These are phyloP conservation scores for Tulasnella sp. DNA, from an alignment of 768 basidiomycete genomes.

Conservation along the genomic window DNA sequence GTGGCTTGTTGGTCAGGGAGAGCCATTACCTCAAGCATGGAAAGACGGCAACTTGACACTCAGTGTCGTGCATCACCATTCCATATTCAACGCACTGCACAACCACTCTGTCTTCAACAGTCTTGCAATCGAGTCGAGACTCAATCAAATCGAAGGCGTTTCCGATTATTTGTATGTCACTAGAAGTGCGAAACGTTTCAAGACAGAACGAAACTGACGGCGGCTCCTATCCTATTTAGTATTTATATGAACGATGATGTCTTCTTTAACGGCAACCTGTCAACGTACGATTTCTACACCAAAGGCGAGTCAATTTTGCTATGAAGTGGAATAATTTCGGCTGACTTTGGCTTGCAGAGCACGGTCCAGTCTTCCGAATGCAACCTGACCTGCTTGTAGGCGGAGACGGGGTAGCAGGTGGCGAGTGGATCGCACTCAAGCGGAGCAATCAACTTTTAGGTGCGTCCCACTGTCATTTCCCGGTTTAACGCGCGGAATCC, in stretches of 20 bases:
- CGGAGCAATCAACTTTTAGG: slow-evolving; percentile 9
- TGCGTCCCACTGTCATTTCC: not conserved
- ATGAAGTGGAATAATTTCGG: not conserved
- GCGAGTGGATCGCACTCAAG: slow-evolving; percentile 18
- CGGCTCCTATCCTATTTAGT: not conserved
- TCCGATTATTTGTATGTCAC: slow-evolving; percentile 31
- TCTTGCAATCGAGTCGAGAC: slow-evolving; percentile 34
- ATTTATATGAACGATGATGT: slow-evolving; percentile 36
- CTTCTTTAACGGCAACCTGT: slow-evolving; percentile 30
- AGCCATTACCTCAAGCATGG: not conserved
- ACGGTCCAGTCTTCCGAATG: slow-evolving; percentile 35
- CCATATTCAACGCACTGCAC: slow-evolving; percentile 26
- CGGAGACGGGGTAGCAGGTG: not conserved
- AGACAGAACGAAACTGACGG: not conserved
- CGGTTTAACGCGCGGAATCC: not conserved
- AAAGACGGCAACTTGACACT: slow-evolving; percentile 1
- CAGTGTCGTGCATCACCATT: not conserved
- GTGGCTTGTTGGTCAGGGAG: slow-evolving; percentile 30
- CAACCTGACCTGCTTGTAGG: slow-evolving; percentile 33
- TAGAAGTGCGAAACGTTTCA: not conserved
- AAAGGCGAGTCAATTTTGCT: slow-evolving; percentile 10
- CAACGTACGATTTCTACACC: not conserved
- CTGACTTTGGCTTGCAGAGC: not conserved
- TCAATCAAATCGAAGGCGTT: slow-evolving; percentile 30
- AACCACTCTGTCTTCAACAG: slow-evolving; percentile 34